Percentiles rank a stretch among this genome's conserved stretches.
phyloP scores from a whole-genome alignment of 495 filamentous ascomycete genomes.

The Cercophora newfieldiana region DNA sequence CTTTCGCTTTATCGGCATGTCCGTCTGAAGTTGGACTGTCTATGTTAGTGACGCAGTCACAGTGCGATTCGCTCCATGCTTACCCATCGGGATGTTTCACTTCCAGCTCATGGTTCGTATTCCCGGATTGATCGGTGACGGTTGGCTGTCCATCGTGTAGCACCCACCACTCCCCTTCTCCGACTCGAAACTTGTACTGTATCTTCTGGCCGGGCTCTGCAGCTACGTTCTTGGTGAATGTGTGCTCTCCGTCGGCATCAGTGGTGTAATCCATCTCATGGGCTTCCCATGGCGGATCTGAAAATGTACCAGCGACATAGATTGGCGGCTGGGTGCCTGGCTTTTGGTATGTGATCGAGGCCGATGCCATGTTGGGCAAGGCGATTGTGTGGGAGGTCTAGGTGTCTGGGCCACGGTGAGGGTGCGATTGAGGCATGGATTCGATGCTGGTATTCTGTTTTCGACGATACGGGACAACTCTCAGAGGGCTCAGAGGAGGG shows the following conservation, averaged over 20 bases:
- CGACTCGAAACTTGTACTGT: conserved; percentile 71
- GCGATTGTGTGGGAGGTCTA: conserved; percentile 35
- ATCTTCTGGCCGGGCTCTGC: conserved; percentile 50
- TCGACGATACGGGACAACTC: conserved; percentile 1
- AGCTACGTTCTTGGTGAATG: conserved; percentile 49
- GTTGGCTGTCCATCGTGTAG: conserved; percentile 55
- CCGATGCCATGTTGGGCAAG: conserved; percentile 33
- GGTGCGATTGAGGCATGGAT: conserved; percentile 13
- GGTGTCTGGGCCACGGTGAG: neutral
- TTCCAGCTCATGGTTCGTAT: conserved; percentile 58
- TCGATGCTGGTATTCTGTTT: conserved; percentile 11
- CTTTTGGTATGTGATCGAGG: conserved; percentile 60
- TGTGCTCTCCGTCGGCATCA: conserved; percentile 43
- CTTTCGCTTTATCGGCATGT: neutral
- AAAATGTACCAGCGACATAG: conserved; percentile 66
- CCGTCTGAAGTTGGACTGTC: neutral
- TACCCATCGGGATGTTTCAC: conserved; percentile 31
- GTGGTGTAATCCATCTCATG: conserved; percentile 56
- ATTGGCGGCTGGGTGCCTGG: conserved; percentile 59
- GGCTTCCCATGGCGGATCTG: conserved; percentile 62
- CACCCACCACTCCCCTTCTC: conserved; percentile 64
- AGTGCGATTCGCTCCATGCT: neutral
- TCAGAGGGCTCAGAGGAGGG: neutral
- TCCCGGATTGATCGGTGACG: conserved; percentile 57
- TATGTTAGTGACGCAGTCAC: neutral